Percentiles rank a stretch among this genome's conserved stretches.
These are phyloP conservation scores for Pyricularia sp. DNA, from an alignment of 2,329 filamentous ascomycete species.

Conservation along the genomic window DNA sequence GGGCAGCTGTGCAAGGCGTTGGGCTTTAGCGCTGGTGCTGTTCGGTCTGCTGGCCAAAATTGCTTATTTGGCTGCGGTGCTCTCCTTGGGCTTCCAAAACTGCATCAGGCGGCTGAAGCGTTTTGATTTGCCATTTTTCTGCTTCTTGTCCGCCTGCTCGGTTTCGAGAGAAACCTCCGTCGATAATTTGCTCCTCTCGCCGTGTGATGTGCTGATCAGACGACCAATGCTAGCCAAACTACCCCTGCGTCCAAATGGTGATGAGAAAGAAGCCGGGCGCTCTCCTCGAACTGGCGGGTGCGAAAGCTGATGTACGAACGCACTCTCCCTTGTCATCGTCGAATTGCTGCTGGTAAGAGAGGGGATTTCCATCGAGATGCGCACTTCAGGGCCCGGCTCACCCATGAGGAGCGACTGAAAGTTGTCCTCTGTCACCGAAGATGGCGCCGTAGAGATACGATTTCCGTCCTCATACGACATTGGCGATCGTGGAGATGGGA, in stretches of 20 bases:
- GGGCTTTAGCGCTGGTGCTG: neutral
- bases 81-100: conserved; percentile 62
- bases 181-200: conserved; percentile 65
- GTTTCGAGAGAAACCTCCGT: conserved; percentile 53
- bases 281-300: conserved; percentile 41
- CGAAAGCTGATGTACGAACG: conserved; percentile 37
- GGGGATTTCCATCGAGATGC: conserved; percentile 61
- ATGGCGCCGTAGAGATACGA: conserved; percentile 65
- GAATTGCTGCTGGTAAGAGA: conserved; percentile 70
- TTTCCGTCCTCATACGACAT: conserved; percentile 59
- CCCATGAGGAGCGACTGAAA: conserved; percentile 65
- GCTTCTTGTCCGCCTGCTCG: conserved; percentile 46
- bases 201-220: conserved; percentile 65
- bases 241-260: conserved; percentile 55
- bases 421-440: conserved; percentile 63
- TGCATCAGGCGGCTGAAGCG: conserved; percentile 67
- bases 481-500: conserved; percentile 60
- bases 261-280: conserved; percentile 51
- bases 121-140: conserved; percentile 54
- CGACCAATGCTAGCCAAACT: conserved; percentile 71
- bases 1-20: neutral
- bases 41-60: neutral
- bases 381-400: conserved; percentile 63
- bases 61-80: neutral
- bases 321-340: conserved; percentile 64